Evolutionary conservation across 1,284 basidiomycete species (phyloP), one percentile per base, ranked within the genome.

Genomic region (Irpex sp.): DNA sequence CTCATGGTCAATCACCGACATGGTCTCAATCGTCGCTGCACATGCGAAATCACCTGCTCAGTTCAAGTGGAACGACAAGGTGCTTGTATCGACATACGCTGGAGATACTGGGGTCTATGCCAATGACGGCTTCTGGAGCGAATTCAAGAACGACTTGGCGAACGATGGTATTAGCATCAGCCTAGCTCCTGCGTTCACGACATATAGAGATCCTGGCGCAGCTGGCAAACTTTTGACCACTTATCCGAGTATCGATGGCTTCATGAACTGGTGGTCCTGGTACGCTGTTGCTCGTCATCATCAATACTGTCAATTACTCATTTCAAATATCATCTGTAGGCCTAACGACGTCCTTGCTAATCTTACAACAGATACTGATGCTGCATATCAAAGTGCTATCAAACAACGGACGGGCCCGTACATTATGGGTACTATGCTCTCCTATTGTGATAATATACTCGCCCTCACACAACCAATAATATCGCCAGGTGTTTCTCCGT

Each of bases 181-280:
- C 9, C 63, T 76, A 37, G 74, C 75, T 2, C 75, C 75, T 1
- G 75, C 74, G 2, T 75, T 76, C 61, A 74, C 69, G 21, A 68
- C 60, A 36, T 76, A 69, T 60, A 65, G 74, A 39, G 74, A 75
- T 49, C 73, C 72, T 1, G 55, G 58, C n/a, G 59, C 62, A 3
- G 71, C 74, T 5, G 62, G 62, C 43, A 51, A 60, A 46, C 51
- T 76, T 33, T 57, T 74, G n/a, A 67, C 63, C n/a, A 70, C 39
- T 13, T 77, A 73, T 60, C 63, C 75, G 6, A 71, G 70, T 21
- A 71, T 76, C 31, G 74, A 76, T 60, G 75, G 75, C 7, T 77
- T 76, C 65, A 73, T 76, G 63, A 76, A 77, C 56, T 77, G 75
- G 75, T 77, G 75, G 75, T 74, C 74, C 9, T 76, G 74, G 74